Base-by-base conservation (phyloP, 2,329 filamentous ascomycete species). In the Epicoccum nigrum region DNA sequence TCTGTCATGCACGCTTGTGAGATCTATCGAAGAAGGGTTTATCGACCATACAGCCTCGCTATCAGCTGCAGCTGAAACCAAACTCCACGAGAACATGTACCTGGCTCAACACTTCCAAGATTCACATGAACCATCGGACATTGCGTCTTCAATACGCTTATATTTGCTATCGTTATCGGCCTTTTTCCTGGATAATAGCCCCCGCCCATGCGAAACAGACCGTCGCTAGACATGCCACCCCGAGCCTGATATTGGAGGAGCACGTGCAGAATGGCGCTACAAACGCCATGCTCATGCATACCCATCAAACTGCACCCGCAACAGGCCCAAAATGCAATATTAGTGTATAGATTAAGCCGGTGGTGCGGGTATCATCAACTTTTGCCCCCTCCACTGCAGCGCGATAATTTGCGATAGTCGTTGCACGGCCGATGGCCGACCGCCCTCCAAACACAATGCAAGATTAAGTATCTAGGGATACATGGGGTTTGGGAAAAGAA, bases 281-380 rank as follows among this genome's bases (percentile, higher is more conserved):
- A 54, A 62, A 63, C 60, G 62, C 60, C 55, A 46, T 47, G 37
- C 37, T 44, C 45, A 63, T 60, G 56, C 58, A 40, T 45, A 40
- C 44, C 41, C 46, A 55, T 39, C 42, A 48, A 38, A 39, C 46
- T 25, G 32, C 31, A 28, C 45, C 33, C 41, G 37, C 28, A 45
- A 44, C 31, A 31, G 27, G 39, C 23, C 45, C 19, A 31, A 34
- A 41, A 42, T 51, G 59, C 56, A 56, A 46, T 30, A 55, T 47
- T 54, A 55, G 52, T 55, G 43, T 52, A 57, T 38, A 47, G 44
- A 45, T 56, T 54, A 34, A 49, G 43, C 61, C 59, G 55, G 35
- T 51, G 20, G 25, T 23, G 37, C 9, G 21, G 4, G 11, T 25
- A 2, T 25, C 3, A 9, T 35, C 4, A 48, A 33, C 30, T 12